phyloP scores from a whole-genome alignment of 495 filamentous ascomycete species.

The Aspergillus affinis region DNA sequence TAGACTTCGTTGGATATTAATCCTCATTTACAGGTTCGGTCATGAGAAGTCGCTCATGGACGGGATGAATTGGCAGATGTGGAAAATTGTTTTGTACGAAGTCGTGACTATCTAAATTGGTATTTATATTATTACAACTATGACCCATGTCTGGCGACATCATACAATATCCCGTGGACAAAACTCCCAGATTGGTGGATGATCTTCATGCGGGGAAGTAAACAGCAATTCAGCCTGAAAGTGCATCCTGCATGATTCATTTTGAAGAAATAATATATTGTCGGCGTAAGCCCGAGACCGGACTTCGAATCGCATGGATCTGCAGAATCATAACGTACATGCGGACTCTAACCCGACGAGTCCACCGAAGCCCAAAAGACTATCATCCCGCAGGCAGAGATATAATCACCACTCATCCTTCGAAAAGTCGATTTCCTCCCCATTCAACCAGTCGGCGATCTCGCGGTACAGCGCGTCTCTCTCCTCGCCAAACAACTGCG shows the following conservation, averaged over 20 bases:
- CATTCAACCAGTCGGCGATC: no score
- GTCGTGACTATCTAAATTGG: no score
- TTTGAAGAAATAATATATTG: background rate
- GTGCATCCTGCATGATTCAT: background rate
- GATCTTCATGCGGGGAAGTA: background rate
- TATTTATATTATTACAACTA: background rate
- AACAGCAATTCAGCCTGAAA: background rate
- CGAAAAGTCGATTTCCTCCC: no score
- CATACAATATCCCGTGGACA: background rate
- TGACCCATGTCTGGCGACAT: background rate
- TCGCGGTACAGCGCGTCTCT: background rate
- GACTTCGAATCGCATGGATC: background rate
- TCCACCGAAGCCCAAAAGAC: no score
- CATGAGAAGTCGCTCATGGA: no score
- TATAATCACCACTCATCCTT: background rate
- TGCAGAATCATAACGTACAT: no score
- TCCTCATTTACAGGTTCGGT: no score
- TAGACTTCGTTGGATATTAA: no score
- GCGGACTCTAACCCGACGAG: no score
- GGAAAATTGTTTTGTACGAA: no score
- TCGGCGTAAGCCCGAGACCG: background rate
- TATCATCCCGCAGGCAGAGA: no score
- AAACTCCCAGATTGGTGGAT: background rate
- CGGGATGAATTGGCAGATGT: no score
- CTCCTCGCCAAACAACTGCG: slow-evolving; percentile 5